These are phyloP conservation scores for Corylus avellana DNA, from an alignment of 306 rosid species.

Conservation along the genomic window DNA sequence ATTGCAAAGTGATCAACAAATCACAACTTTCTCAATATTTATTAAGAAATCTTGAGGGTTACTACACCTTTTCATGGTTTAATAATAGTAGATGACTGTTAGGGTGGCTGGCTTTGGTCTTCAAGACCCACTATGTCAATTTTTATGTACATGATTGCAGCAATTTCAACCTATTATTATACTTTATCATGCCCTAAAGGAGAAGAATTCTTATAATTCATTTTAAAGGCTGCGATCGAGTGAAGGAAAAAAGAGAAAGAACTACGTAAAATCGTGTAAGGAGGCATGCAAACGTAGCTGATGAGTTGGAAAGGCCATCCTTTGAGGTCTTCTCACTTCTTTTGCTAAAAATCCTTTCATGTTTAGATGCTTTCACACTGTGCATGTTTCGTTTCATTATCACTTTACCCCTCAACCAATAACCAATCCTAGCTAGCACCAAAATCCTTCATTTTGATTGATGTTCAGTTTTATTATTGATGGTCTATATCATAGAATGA, in stretches of 20 bases:
- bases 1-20: background rate
- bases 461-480: too few relatives aligned
- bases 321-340: background rate
- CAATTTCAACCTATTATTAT: background rate
- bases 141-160: background rate
- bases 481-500: too few relatives aligned
- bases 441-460: too few relatives aligned
- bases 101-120: background rate
- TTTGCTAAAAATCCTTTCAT: background rate
- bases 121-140: slow-evolving; percentile 3
- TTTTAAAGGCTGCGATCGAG: background rate
- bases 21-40: background rate
- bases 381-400: background rate
- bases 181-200: background rate
- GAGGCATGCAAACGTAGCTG: background rate
- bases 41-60: background rate
- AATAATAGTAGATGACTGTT: background rate
- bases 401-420: background rate
- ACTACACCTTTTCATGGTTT: background rate
- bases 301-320: background rate
- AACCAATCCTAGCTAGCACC: too few relatives aligned
- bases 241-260: too few relatives aligned
- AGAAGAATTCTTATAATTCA: background rate
- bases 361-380: background rate
- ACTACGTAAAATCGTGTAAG: background rate